A percentile compares a stretch with the other conserved stretches of the same genome.
Evolutionary conservation across 208 protist species (phyloP).

Genomic region (Lotmaria passim): DNA sequence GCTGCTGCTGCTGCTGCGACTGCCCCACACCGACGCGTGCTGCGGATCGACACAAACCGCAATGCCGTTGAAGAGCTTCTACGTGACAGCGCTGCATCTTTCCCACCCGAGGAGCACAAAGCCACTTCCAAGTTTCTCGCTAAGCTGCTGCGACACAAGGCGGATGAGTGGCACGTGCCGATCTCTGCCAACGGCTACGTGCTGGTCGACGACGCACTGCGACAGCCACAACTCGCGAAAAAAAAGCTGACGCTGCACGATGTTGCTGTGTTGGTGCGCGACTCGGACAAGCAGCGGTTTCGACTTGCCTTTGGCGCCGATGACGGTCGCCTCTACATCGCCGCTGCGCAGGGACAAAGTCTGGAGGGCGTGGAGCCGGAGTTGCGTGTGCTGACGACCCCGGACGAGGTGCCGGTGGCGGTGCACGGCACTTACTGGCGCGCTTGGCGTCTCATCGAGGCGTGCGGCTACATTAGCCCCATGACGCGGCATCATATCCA

Average conservation of each 20-base stretch:
- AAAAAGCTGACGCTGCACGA: conserved; percentile 33
- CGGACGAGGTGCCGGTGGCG: conserved; percentile 41
- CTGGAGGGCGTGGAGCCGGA: conserved; percentile 58
- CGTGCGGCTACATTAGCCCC: conserved; percentile 77
- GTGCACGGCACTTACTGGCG: conserved; percentile 87
- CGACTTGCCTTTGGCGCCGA: conserved; percentile 47
- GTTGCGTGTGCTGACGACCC: conserved; percentile 48
- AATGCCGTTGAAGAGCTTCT: conserved; percentile 47
- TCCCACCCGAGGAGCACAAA: conserved; percentile 18
- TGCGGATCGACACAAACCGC: conserved; percentile 30
- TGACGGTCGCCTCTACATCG: conserved; percentile 61
- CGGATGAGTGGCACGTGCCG: conserved; percentile 48
- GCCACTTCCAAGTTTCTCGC: conserved; percentile 64
- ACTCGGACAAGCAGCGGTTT: conserved; percentile 84
- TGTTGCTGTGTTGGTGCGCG: conserved; percentile 52
- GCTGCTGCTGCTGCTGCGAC: not conserved
- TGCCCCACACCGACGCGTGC: not conserved
- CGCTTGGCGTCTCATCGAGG: conserved; percentile 58
- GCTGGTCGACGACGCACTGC: conserved; percentile 51
- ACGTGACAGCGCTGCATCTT: not conserved
- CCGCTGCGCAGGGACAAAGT: conserved; percentile 87
- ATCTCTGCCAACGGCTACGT: conserved; percentile 76
- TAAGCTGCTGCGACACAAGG: conserved; percentile 76
- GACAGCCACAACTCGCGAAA: conserved; percentile 27
- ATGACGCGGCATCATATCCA: conserved; percentile 92